A percentile compares a stretch with the other conserved stretches of the same genome.
Evolutionary conservation across 768 basidiomycete genomes (phyloP).

Genomic region (Boletus patriciae): DNA sequence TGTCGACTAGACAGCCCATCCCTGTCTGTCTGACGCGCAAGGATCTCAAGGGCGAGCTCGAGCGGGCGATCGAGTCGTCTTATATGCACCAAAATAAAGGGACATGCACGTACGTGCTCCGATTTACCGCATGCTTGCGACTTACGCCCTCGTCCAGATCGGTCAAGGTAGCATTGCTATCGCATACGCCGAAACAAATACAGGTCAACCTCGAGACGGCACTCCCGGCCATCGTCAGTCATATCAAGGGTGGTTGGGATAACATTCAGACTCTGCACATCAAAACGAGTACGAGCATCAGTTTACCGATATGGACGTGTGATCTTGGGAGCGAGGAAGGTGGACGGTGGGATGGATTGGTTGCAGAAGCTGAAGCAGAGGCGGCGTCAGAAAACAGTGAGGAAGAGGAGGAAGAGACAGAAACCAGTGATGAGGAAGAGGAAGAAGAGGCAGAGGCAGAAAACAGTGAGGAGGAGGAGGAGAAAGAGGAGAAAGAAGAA

Average conservation of each 20-base stretch:
- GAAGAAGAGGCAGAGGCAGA: neutral
- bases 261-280: slow-evolving; percentile 88
- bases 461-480: neutral
- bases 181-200: slow-evolving; percentile 72
- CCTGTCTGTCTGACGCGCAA: slow-evolving; percentile 88
- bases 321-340: slow-evolving; percentile 52
- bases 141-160: slow-evolving; percentile 47
- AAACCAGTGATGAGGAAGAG: neutral
- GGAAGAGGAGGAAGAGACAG: neutral
- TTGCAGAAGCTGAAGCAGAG: slow-evolving; percentile 15
- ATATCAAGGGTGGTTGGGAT: slow-evolving; percentile 81
- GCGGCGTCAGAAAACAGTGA: neutral
- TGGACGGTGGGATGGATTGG: slow-evolving; percentile 33
- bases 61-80: slow-evolving; percentile 89
- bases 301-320: slow-evolving; percentile 91
- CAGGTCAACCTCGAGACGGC: slow-evolving; percentile 76
- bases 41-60: slow-evolving; percentile 89
- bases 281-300: slow-evolving; percentile 82
- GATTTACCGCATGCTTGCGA: neutral
- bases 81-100: slow-evolving; percentile 96
- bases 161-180: slow-evolving; percentile 76
- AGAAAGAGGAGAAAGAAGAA: neutral
- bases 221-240: slow-evolving; percentile 68
- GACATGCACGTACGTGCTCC: slow-evolving; percentile 76
- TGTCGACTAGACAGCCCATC: slow-evolving; percentile 75